Evolutionary conservation across 176 grass and related monocot genomes (phyloP).

Genomic region (Puya raimondii): DNA sequence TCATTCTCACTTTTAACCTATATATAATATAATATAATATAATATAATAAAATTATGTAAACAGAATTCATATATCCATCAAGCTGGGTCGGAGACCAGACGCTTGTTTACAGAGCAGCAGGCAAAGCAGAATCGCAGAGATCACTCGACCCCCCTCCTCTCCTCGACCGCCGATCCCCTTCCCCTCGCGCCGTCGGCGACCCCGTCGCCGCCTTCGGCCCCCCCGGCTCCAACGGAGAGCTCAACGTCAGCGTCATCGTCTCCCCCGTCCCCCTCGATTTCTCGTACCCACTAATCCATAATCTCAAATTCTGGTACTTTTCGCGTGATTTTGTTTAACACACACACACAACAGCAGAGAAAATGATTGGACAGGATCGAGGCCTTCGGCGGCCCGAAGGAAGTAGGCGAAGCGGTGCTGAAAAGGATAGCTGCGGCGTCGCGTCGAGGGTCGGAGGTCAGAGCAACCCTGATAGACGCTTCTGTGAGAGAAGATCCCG

Average conservation of each 20-base stretch:
- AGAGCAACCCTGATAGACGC: conserved; percentile 63
- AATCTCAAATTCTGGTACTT: background rate
- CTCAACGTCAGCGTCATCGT: conserved; percentile 92
- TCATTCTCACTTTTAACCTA: too few relatives aligned
- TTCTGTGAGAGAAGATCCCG: conserved; percentile 40
- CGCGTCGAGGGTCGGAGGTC: conserved; percentile 43
- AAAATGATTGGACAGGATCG: conserved; percentile 42
- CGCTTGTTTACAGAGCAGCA: conserved; percentile 51
- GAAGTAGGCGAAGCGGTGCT: conserved; percentile 82
- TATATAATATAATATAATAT: too few relatives aligned
- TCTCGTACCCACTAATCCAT: conserved; percentile 34
- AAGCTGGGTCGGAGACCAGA: conserved; percentile 90
- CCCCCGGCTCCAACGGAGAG: conserved; percentile 73
- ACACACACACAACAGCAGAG: too few relatives aligned
- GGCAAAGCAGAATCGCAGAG: conserved; percentile 65
- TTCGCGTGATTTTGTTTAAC: too few relatives aligned
- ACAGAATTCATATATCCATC: conserved; percentile 91
- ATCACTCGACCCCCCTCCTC: conserved; percentile 52
- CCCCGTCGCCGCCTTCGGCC: conserved; percentile 76
- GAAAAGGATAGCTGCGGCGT: conserved; percentile 66
- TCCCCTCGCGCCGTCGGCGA: conserved; percentile 30
- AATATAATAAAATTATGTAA: too few relatives aligned
- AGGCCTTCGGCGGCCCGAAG: conserved; percentile 62
- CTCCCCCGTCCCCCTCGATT: conserved; percentile 60
- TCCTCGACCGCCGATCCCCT: conserved; percentile 16